Base-by-base conservation (phyloP, 2,329 filamentous ascomycete species). In the Emmonsiellopsis sp. region DNA sequence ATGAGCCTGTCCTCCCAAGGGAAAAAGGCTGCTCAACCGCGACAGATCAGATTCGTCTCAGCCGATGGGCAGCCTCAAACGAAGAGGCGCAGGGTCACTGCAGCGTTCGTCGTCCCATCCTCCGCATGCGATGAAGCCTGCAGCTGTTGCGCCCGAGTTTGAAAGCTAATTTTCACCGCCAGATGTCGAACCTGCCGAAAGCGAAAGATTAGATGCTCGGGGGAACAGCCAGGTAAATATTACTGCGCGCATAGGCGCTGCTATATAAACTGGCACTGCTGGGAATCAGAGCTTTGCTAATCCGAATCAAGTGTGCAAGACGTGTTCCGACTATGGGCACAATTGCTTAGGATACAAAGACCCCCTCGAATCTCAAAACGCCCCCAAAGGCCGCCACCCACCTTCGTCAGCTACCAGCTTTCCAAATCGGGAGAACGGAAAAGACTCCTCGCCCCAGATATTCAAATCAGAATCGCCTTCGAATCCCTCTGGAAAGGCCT, bases 11-110 rank as follows among this genome's bases (percentile, higher is more conserved):
- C 47, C 52, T 54, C 50, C 48, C 53, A 79, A 7, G 53, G 47
- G 45, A 39, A 54, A n/a, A 43, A 42, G 39, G 34, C 44, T 39
- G 32, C 49, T 32, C 65, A 48, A 62, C 64, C 61, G 14, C 63
- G 70, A 54, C 73, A 74, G 63, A 87, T 88, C 60, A 85, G 87
- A 61, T 92, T 91, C 68, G 87, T 92, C 61, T 87, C 88, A 59
- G 89, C 85, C 63, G 86, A 90, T 71, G 87, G 87, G 57, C 85
- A 88, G 59, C 87, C 87, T 48, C 86, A 87, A 57, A 85, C 85
- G 31, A 92, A 91, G 71, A 78, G 87, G 62, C 80, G 87, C 65
- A 79, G 87, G 62, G 87, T 92, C 64, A 88, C 85, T 71, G 85
- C 87, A 63, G 87, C 87, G 82, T 87, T 77, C 70, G 83, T 78